These are phyloP conservation scores for Nicotiana rustica DNA, from an alignment of 305 asterid species.

Conservation along the genomic window DNA sequence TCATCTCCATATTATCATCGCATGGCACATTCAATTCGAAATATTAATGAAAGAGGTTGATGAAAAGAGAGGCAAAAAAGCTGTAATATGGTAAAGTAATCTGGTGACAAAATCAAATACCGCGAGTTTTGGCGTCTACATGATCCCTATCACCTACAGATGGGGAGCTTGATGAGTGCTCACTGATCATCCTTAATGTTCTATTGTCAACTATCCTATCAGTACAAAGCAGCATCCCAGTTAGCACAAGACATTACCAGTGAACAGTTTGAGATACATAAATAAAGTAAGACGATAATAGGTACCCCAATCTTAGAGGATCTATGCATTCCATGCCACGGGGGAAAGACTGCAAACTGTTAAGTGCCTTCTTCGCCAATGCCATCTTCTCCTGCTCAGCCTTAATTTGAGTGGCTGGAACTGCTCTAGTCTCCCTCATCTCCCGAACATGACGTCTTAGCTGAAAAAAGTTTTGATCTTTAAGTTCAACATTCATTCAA, in stretches of 20 bases:
- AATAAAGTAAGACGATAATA: constrained; percentile 18
- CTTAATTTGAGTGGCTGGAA: constrained; percentile 62
- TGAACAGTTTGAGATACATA: constrained; percentile 5
- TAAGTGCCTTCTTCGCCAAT: constrained; percentile 69
- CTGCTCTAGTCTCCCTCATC: constrained; percentile 90
- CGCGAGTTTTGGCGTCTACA: constrained; percentile 78
- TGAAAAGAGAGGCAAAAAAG: background rate
- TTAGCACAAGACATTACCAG: constrained; percentile 22
- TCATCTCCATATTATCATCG: background rate
- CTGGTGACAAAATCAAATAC: constrained; percentile 52
- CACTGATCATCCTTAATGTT: constrained; percentile 89
- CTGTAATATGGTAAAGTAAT: constrained; percentile 6
- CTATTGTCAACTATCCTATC: constrained; percentile 89
- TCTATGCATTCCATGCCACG: constrained; percentile 99
- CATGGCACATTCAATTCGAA: background rate
- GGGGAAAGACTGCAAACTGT: constrained; percentile 79
- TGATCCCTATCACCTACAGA: constrained; percentile 69
- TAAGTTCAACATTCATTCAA: background rate
- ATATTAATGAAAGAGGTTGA: constrained; percentile 23
- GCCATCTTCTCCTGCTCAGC: constrained; percentile 63
- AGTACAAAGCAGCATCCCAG: constrained; percentile 31
- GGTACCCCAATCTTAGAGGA: constrained; percentile 98
- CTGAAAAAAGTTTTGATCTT: constrained; percentile 52
- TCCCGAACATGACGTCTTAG: constrained; percentile 92
- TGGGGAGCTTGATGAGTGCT: constrained; percentile 67